These are phyloP conservation scores for Aspergillus sp. DNA, from an alignment of 2,329 filamentous ascomycete genomes.

Conservation along the genomic window DNA sequence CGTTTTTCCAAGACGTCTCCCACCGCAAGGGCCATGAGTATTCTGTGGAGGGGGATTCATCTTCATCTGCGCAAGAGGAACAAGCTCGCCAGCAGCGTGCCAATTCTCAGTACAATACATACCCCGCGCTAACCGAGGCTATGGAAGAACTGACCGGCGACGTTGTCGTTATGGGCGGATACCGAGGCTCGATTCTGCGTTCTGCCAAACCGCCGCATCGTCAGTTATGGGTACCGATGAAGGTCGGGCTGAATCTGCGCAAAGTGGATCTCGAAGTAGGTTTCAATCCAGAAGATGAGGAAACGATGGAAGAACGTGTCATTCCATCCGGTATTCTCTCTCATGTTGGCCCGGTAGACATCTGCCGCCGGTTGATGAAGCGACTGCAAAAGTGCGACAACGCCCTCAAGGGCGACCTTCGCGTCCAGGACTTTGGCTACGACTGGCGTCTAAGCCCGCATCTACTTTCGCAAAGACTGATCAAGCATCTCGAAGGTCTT, in stretches of 20 bases:
- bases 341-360: constrained; percentile 85
- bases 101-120: constrained; percentile 9
- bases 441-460: constrained; percentile 88
- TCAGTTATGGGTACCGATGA: constrained; percentile 92
- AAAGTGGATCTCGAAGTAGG: constrained; percentile 90
- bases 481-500: constrained; percentile 64
- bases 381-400: constrained; percentile 69
- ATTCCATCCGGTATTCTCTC: constrained; percentile 83
- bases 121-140: constrained; percentile 49
- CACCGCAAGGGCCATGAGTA: constrained; percentile 11
- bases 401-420: constrained; percentile 60
- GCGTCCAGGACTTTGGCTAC: constrained; percentile 87
- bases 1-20: constrained; percentile 25
- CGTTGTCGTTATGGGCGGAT: constrained; percentile 81
- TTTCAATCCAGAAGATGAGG: constrained; percentile 72
- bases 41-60: constrained; percentile 1
- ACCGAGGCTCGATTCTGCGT: constrained; percentile 80
- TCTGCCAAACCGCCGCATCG: constrained; percentile 74
- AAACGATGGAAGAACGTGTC: constrained; percentile 73
- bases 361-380: constrained; percentile 74
- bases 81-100: neutral
- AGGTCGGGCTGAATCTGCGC: constrained; percentile 82
- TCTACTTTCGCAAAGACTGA: constrained; percentile 64
- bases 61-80: neutral
- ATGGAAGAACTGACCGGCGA: constrained; percentile 71